These are phyloP conservation scores for Suillus hirtellus DNA, from an alignment of 768 basidiomycete genomes.

Conservation along the genomic window DNA sequence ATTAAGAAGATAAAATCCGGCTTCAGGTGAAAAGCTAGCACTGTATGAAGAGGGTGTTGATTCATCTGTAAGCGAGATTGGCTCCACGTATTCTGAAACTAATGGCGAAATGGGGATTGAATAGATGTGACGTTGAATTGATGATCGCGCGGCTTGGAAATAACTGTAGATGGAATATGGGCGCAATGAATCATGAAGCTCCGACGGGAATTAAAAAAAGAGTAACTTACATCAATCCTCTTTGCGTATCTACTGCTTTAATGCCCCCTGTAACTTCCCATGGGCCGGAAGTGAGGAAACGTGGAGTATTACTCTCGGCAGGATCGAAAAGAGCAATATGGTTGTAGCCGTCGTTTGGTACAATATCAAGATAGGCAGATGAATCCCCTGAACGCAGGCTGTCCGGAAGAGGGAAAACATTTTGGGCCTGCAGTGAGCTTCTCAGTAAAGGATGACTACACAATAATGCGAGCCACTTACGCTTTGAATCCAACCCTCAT, in stretches of 20 bases:
- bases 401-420: constrained; percentile 56
- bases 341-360: constrained; percentile 85
- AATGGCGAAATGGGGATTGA: constrained; percentile 68
- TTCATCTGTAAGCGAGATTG: constrained; percentile 54
- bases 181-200: constrained; percentile 20
- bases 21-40: constrained; percentile 79
- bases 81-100: constrained; percentile 35
- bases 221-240: constrained; percentile 66
- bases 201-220: constrained; percentile 34
- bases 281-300: constrained; percentile 80
- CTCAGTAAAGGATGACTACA: background rate
- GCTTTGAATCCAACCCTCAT: constrained; percentile 92
- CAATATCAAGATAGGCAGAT: constrained; percentile 86
- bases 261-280: constrained; percentile 90
- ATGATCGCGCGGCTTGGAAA: constrained; percentile 84
- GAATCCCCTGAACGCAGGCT: constrained; percentile 42
- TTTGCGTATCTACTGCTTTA: constrained; percentile 65
- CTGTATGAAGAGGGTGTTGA: constrained; percentile 56
- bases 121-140: constrained; percentile 83
- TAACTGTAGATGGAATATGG: constrained; percentile 54
- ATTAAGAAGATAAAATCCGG: constrained; percentile 78
- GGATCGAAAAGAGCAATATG: constrained; percentile 93
- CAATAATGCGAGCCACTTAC: constrained; percentile 44
- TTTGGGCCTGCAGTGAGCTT: constrained; percentile 51
- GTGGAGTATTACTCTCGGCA: constrained; percentile 63